A percentile compares a stretch with the other conserved stretches of the same genome.
phyloP scores from a whole-genome alignment of 1,139 yeast genomes.

The Kodamaea arcana region DNA sequence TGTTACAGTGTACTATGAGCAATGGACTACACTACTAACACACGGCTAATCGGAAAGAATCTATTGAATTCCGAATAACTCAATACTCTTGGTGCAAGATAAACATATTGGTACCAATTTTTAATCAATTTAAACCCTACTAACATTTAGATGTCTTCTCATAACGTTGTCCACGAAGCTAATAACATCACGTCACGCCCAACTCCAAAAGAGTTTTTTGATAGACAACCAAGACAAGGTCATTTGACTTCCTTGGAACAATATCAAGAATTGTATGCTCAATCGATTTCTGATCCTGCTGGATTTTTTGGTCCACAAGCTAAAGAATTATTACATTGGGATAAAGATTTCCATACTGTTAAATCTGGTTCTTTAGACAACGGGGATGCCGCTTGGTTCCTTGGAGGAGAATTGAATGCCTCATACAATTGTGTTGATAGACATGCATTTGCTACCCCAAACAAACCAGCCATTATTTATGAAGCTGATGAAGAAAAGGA shows the following conservation, averaged over 20 bases:
- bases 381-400: constrained; percentile 91
- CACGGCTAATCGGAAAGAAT: too few relatives aligned
- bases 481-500: constrained; percentile 93
- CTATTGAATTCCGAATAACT: too few relatives aligned
- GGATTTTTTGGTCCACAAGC: constrained; percentile 83
- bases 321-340: constrained; percentile 77
- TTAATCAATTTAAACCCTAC: too few relatives aligned
- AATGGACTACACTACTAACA: too few relatives aligned
- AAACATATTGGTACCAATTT: background rate
- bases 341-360: constrained; percentile 72
- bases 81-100: too few relatives aligned
- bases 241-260: constrained; percentile 54
- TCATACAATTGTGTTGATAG: constrained; percentile 95
- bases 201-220: constrained; percentile 73
- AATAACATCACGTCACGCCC: constrained; percentile 57
- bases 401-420: constrained; percentile 92
- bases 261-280: constrained; percentile 66
- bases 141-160: constrained; percentile 14
- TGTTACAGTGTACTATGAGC: too few relatives aligned
- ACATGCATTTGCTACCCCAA: constrained; percentile 84
- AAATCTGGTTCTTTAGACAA: constrained; percentile 65
- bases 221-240: constrained; percentile 62
- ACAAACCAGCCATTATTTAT: constrained; percentile 84
- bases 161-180: constrained; percentile 76
- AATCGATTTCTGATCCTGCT: constrained; percentile 80